Base-by-base conservation (phyloP, 371 early-diverging fungal genomes). In the Lichtheimia ornata region DNA sequence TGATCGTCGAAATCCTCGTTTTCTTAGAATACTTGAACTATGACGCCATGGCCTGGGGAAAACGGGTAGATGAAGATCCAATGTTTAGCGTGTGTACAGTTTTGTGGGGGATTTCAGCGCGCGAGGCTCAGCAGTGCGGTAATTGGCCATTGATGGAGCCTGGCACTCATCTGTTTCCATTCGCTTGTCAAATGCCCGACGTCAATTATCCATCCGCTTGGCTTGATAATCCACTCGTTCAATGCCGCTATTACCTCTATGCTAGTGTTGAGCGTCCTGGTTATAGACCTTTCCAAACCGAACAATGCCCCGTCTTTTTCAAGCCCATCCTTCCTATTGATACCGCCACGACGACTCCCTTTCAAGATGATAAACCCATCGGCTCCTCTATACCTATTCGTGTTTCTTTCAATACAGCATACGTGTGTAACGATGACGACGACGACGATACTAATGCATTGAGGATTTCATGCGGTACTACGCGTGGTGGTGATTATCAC, bases 181-280 rank as follows among this genome's bases (percentile, higher is more conserved):
- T 78, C 30, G 60, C 69, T 42, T 67, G 67, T 41, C 70, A 75
- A 52, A 64, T 78, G 14, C 79, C 79, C 11, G 50, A 73, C 43
- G 67, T 78, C 40, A 78, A 78, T 40, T 78, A 78, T 51, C 61
- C 61, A 4, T 69, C 71, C 1, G 70, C 79, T 3, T 58, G 66
- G 2, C 67, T 72, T 22, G 49, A 65, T 28, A 64, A 72, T 28
- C 53, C 63, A n/a, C 44, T 77, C 3, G 68, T 66, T 0, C 56
- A 67, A 7, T 67, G 65, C 57, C 60, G 58, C 9, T 73, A 69
- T 56, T 52, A 59, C 35, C 50, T 77, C 14, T 7, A 65, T 9
- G 77, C 72, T 4, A 61, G 62, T 2, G 17, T 77, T 4, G 74
- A 74, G 28, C 59, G 67, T 5, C 67, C 67, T 11, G 67, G 67